Percentiles rank a stretch among this genome's conserved stretches.
Conservation (phyloP, 257 asterid species). For the Paraleonurus japonicus region DNA sequence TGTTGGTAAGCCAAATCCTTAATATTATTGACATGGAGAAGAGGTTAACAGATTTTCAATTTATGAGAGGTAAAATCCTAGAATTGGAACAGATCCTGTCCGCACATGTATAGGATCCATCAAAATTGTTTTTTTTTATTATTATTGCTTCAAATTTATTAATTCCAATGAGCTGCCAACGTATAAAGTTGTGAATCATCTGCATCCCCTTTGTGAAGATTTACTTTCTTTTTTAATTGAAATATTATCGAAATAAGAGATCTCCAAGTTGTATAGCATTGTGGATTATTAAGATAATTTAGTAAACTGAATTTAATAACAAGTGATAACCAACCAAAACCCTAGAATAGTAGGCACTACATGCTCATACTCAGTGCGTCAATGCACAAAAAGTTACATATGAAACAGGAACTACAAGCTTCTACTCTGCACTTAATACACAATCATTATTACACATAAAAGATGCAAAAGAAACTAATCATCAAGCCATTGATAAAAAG, state of each 20-base stretch:
- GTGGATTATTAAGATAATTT: not conserved
- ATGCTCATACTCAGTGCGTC: not conserved
- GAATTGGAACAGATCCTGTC: slow-evolving; percentile 13
- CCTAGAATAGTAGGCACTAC: not conserved
- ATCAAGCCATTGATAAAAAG: slow-evolving; percentile 4
- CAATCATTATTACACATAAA: not conserved
- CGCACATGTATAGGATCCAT: not conserved
- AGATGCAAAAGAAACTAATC: slow-evolving; percentile 3
- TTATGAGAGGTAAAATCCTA: not conserved
- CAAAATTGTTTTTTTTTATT: not conserved
- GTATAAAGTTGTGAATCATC: not conserved
- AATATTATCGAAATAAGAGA: not conserved
- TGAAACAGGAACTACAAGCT: slow-evolving; percentile 2
- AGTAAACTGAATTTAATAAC: not conserved
- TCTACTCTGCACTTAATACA: not conserved
- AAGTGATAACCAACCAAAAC: slow-evolving; percentile 2
- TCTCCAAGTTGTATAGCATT: not conserved
- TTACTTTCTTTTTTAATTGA: not conserved
- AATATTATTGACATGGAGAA: not conserved
- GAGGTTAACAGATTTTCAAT: not conserved
- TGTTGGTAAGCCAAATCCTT: slow-evolving; percentile 5
- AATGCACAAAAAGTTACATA: not conserved
- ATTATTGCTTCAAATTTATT: not conserved
- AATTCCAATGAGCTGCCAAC: not conserved
- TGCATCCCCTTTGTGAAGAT: not conserved